Evolutionary conservation across 148 eudicot genomes (phyloP).

Genomic region (Camellia granthamiana): DNA sequence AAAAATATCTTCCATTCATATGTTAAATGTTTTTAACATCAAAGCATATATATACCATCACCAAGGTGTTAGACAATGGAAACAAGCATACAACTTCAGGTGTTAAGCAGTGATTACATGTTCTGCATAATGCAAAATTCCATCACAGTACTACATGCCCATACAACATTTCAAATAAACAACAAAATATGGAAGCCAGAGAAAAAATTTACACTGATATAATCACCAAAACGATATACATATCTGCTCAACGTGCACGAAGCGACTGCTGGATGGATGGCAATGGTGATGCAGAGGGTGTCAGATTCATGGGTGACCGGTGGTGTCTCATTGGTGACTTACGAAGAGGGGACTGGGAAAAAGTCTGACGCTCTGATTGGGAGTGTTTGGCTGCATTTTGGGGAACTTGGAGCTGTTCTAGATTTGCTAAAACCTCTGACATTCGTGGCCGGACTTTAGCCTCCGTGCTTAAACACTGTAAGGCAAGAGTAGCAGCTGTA

Average conservation of each 20-base stretch:
- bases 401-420: constrained; percentile 66
- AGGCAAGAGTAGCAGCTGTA: constrained; percentile 58
- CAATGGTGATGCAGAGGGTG: constrained; percentile 65
- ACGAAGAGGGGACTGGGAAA: constrained; percentile 25
- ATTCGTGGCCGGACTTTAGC: constrained; percentile 61
- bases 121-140: constrained; percentile 1
- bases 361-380: constrained; percentile 25
- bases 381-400: constrained; percentile 38
- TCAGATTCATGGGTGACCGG: constrained; percentile 37
- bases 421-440: constrained; percentile 61
- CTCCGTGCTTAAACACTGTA: constrained; percentile 47
- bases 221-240: background rate
- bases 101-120: background rate
- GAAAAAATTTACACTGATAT: constrained; percentile 10
- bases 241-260: constrained; percentile 28
- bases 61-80: background rate
- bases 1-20: too few relatives aligned
- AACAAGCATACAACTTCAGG: background rate
- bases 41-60: background rate
- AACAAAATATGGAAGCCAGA: constrained; percentile 3
- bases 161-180: constrained; percentile 3
- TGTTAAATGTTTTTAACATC: background rate
- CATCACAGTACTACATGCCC: background rate
- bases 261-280: constrained; percentile 41
- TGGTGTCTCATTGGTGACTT: constrained; percentile 39